A percentile compares a stretch with the other conserved stretches of the same genome.
Evolutionary conservation across 2,329 filamentous ascomycete species (phyloP).

Genomic region (Aspergillus proliferans): DNA sequence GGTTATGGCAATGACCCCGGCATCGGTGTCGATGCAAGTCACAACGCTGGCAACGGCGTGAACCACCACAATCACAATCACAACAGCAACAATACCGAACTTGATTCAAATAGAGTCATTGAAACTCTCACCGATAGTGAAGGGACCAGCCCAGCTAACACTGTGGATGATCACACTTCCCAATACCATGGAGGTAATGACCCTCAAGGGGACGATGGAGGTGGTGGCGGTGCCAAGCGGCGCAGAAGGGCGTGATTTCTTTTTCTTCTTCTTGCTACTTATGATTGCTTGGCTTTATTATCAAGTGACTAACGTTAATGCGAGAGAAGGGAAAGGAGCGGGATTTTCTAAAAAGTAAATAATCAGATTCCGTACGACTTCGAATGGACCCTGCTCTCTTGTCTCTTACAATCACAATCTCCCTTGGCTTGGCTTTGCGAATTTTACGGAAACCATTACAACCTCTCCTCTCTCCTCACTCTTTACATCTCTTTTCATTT

Average conservation of each 20-base stretch:
- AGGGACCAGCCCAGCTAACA: conserved; percentile 35
- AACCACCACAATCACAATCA: conserved; percentile 5
- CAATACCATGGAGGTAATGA: conserved; percentile 12
- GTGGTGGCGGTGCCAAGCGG: conserved; percentile 25
- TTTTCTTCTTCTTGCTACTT: not conserved
- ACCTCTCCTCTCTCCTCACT: too few species aligned
- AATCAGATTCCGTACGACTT: too few species aligned
- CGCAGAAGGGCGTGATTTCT: conserved; percentile 25
- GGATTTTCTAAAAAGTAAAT: too few species aligned
- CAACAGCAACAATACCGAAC: conserved; percentile 11
- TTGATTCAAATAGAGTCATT: conserved; percentile 30
- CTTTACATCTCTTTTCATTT: too few species aligned
- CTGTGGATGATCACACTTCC: conserved; percentile 23
- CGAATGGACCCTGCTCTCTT: too few species aligned
- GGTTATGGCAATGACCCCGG: conserved; percentile 17
- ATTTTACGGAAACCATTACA: too few species aligned
- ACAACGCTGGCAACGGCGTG: conserved; percentile 3
- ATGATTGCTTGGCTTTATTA: not conserved
- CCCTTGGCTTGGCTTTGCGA: too few species aligned
- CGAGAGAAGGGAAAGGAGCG: too few species aligned
- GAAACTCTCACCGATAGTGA: conserved; percentile 43
- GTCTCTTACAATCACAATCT: too few species aligned
- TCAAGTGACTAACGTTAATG: too few species aligned
- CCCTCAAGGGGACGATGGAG: conserved; percentile 14
- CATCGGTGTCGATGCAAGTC: not conserved